These are phyloP conservation scores for Termitomyces sp. DNA, from an alignment of 768 basidiomycete genomes.

Conservation along the genomic window DNA sequence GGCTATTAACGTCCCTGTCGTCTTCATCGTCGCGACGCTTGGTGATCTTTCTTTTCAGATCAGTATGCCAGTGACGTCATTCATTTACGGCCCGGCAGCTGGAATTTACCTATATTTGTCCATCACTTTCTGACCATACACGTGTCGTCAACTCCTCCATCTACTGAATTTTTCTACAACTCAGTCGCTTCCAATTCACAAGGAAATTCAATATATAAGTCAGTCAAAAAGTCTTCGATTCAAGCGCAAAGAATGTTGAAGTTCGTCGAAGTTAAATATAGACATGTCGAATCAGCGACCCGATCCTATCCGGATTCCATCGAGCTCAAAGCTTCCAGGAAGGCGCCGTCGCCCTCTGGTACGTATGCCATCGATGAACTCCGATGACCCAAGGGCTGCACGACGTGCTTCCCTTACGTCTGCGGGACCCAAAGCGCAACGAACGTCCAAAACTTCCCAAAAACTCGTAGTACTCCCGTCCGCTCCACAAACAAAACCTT, in stretches of 20 bases:
- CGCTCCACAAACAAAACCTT: constrained; percentile 80
- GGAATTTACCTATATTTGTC: not conserved
- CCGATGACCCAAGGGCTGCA: constrained; percentile 16
- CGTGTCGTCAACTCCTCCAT: not conserved
- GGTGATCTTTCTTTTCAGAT: no score
- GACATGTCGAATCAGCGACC: constrained; percentile 7
- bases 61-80: no score
- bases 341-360: constrained; percentile 22
- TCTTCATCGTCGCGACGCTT: no score
- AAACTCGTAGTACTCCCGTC: constrained; percentile 88
- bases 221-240: not conserved
- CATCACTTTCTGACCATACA: not conserved
- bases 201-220: no score
- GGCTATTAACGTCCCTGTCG: no score
- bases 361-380: constrained; percentile 22
- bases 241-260: not conserved
- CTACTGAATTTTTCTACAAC: not conserved
- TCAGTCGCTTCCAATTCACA: not conserved
- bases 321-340: constrained; percentile 20
- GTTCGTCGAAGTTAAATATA: not conserved
- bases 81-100: not conserved
- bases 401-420: constrained; percentile 36
- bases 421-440: constrained; percentile 49
- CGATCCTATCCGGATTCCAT: constrained; percentile 17
- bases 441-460: constrained; percentile 88